A percentile compares a stretch with the other conserved stretches of the same genome.
phyloP scores from a whole-genome alignment of 306 rosid genomes.

The Rubus parviflorus region DNA sequence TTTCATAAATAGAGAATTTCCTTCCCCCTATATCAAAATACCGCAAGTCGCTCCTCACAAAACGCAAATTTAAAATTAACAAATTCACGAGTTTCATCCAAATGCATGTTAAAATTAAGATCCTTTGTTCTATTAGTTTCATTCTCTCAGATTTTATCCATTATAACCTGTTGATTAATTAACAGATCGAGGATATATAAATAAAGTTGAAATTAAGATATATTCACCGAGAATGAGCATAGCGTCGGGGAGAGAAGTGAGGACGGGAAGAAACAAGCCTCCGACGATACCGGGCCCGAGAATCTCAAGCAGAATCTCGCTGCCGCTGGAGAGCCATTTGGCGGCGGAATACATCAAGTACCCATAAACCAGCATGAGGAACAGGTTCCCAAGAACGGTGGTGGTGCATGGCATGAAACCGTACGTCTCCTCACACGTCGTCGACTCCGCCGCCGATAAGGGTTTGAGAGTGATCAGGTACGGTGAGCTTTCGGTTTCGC shows the following conservation, averaged over 20 bases:
- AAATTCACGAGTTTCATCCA: too few species aligned
- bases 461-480: conserved; percentile 5
- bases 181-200: neutral
- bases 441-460: conserved; percentile 21
- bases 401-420: conserved; percentile 76
- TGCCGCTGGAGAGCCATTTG: conserved; percentile 65
- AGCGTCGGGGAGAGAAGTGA: conserved; percentile 55
- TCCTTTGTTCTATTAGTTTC: neutral
- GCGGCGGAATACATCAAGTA: conserved; percentile 73
- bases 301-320: conserved; percentile 85
- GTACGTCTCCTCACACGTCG: conserved; percentile 70
- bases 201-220: neutral
- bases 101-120: too few species aligned
- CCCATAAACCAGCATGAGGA: conserved; percentile 67
- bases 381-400: conserved; percentile 49
- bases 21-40: too few species aligned
- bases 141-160: neutral
- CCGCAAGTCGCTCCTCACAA: too few species aligned
- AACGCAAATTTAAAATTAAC: too few species aligned
- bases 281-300: conserved; percentile 94
- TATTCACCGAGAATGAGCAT: conserved; percentile 51
- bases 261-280: conserved; percentile 79
- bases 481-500: neutral
- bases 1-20: too few species aligned
- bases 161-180: too few species aligned